phyloP scores from a whole-genome alignment of 2,329 filamentous ascomycete genomes.

The Kalaharituber pfeilii region DNA sequence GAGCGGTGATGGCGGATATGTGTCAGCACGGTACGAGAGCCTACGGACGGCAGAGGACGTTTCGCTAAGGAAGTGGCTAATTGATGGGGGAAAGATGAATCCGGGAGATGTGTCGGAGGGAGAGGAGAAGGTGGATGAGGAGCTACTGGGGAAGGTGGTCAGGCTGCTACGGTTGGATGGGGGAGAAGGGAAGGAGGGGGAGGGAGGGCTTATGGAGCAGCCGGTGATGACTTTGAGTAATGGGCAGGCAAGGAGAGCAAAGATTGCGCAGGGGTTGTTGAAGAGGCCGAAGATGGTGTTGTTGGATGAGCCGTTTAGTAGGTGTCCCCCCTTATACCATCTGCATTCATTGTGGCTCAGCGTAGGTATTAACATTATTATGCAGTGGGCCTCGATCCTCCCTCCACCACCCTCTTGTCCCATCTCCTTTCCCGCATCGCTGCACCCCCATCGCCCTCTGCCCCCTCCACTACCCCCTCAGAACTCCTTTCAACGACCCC shows the following conservation, averaged over 20 bases:
- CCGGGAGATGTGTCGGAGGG: conserved; percentile 27
- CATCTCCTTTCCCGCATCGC: too few species aligned
- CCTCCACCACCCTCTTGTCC: conserved; percentile 55
- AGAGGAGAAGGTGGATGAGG: conserved; percentile 30
- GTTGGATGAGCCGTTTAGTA: conserved; percentile 87
- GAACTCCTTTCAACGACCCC: too few species aligned
- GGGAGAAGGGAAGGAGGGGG: too few species aligned
- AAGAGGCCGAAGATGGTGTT: conserved; percentile 63
- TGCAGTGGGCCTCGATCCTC: conserved; percentile 88
- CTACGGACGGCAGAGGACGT: conserved; percentile 75
- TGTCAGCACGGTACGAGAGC: conserved; percentile 82
- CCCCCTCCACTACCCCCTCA: too few species aligned
- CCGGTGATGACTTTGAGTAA: conserved; percentile 85
- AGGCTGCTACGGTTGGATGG: conserved; percentile 49
- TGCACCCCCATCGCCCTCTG: too few species aligned
- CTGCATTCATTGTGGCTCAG: too few species aligned
- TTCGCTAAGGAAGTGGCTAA: conserved; percentile 61
- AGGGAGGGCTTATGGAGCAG: conserved; percentile 45
- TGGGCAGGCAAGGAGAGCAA: conserved; percentile 70
- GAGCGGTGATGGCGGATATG: conserved; percentile 40
- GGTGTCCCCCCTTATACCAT: conserved; percentile 30
- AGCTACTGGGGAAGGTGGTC: conserved; percentile 45
- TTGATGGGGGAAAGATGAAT: conserved; percentile 43
- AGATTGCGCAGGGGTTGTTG: conserved; percentile 74
- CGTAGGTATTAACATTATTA: too few species aligned